These are phyloP conservation scores for Reticulascus tulasneorum DNA, from an alignment of 2,329 filamentous ascomycete genomes.

Conservation along the genomic window DNA sequence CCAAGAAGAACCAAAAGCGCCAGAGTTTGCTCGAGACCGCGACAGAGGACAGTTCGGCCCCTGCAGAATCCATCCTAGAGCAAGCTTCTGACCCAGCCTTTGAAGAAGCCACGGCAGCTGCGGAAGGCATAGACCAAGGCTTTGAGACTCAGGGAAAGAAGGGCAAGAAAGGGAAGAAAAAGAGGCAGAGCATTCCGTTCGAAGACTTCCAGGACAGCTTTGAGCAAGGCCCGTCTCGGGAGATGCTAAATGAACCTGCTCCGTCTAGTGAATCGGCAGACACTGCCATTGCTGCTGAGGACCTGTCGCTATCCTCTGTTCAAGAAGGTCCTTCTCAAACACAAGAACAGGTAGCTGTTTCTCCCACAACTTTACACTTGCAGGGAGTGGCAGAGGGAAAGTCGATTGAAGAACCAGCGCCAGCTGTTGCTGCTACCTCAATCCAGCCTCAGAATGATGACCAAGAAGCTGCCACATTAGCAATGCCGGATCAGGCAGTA, in stretches of 20 bases:
- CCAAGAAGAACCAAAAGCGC: slow-evolving; percentile 20
- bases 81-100: background rate
- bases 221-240: background rate
- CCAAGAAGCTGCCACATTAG: too few relatives aligned
- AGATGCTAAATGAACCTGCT: background rate
- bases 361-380: too few relatives aligned
- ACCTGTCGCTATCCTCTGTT: background rate
- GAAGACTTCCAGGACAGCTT: slow-evolving; percentile 3
- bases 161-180: slow-evolving; percentile 30
- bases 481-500: too few relatives aligned
- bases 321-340: too few relatives aligned
- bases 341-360: too few relatives aligned
- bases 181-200: slow-evolving; percentile 9
- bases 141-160: slow-evolving; percentile 19
- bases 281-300: background rate
- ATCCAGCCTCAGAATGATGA: too few relatives aligned
- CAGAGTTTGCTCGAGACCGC: slow-evolving; percentile 7
- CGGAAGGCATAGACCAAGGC: slow-evolving; percentile 1
- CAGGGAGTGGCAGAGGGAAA: too few relatives aligned
- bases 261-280: too few relatives aligned
- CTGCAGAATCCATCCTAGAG: background rate
- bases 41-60: background rate
- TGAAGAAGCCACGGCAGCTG: background rate
- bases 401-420: too few relatives aligned
- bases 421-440: too few relatives aligned